Evolutionary conservation across 495 filamentous ascomycete genomes (phyloP), one percentile per base, ranked within the genome.

Genomic region (Trichoderma virens): DNA sequence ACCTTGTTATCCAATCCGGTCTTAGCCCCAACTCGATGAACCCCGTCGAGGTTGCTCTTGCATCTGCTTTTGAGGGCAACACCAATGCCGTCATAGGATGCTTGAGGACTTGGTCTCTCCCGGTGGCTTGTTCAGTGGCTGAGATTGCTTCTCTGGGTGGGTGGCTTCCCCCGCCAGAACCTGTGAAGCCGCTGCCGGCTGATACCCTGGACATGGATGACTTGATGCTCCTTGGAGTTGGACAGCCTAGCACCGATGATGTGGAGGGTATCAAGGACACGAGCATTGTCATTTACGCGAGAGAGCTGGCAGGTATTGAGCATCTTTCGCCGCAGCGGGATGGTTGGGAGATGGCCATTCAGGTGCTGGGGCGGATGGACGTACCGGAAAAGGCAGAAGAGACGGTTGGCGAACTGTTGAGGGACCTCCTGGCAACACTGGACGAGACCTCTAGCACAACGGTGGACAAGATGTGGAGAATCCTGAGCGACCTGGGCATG

Each of bases 281-380:
- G 30, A 82, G 92, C 18, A 76, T 96, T 9, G 80, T 82, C n/a
- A 77, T 81, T 43, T 96, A 96, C 75, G 89, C 91, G 1, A 81
- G 81, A 61, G 76, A 80, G n/a, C 67, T 85, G 62, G 75, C 74
- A 30, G 72, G 80, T 43, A 74, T 77, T 60, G 77, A 78, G 20
- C 66, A 76, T 5, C 61, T 83, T 25, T 68, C 69, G 1, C 60
- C 71, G 11, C 63, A 68, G 51, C 76, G 83, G 16, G 86, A 90
- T 62, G 92, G 92, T 13, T 97, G 93, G 93, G 89, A 97, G 73
- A 74, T 96, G 64, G 87, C 90, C 0, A 82, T 96, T 62, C 83
- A 90, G 54, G 80, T 94, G 16, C 75, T 95, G 34, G 86, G 85
- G 41, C 83, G 93, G 31, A 75, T 97, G 65, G 85, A 91, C 60